Evolutionary conservation across 805 yeast species (phyloP).

Genomic region (Barnettozyma populi): DNA sequence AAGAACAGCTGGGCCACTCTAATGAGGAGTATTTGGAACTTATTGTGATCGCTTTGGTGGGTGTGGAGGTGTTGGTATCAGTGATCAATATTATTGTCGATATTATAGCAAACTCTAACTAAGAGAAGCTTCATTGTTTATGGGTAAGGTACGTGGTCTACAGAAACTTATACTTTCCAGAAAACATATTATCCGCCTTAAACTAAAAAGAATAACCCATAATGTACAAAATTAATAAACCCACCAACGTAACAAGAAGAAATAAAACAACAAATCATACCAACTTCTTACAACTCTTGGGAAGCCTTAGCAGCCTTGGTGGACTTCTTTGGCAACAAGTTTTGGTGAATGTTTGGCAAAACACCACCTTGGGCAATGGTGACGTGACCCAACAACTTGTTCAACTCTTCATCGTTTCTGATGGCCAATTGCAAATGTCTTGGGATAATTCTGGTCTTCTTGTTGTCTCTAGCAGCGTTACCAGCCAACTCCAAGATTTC

Average conservation of each 20-base stretch:
- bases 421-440: constrained; percentile 95
- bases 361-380: constrained; percentile 99
- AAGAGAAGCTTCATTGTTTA: neutral
- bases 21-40: constrained; percentile 90
- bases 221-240: constrained; percentile 17
- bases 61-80: constrained; percentile 87
- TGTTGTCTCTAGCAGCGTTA: constrained; percentile 94
- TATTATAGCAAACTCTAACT: constrained; percentile 33
- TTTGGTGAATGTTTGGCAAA: constrained; percentile 74
- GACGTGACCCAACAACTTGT: constrained; percentile 86
- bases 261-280: constrained; percentile 8
- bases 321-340: constrained; percentile 79
- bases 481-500: constrained; percentile 98
- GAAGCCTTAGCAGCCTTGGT: constrained; percentile 53
- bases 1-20: constrained; percentile 93
- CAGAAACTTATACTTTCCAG: constrained; percentile 8
- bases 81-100: constrained; percentile 72
- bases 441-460: constrained; percentile 95
- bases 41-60: constrained; percentile 84
- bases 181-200: constrained; percentile 19
- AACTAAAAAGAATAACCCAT: constrained; percentile 18
- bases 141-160: neutral
- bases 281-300: constrained; percentile 44
- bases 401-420: constrained; percentile 97
- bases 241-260: constrained; percentile 10